Evolutionary conservation across 345 rosid genomes (phyloP), one percentile per base, ranked within the genome.

Genomic region (Eucalyptus curtisii): DNA sequence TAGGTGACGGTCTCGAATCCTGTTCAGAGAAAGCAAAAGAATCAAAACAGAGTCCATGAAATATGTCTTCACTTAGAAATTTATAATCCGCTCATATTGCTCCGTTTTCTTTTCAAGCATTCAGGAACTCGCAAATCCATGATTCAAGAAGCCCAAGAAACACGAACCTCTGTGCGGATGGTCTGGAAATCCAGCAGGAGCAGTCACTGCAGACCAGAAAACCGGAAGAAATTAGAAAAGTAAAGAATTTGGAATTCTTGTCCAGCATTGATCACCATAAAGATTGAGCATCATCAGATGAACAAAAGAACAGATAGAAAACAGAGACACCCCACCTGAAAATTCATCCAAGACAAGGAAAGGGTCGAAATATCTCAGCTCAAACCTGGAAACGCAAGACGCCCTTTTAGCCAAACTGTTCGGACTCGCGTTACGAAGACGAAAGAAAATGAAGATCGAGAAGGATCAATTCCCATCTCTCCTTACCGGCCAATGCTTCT

Each of bases 1-100:
- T 97, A 97, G 87, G 99, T 97, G 79, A 97, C 99, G 4, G 99
- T 97, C 91, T 97, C 99, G 90, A 97, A 97, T 55, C 99, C 99
- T 97, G 96, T 88, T 49, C 49, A 87, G 5, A 68, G 8, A 33
- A 80, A 71, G 87, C 82, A 71, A 48, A 53, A 76, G 31, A 25
- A 87, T 37, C 8, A 71, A 71, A 71, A 71, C 82, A 37, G 82
- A 71, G 82, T 10, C 22, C 27, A 6, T 3, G 82, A 0, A 24
- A 71, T 19, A 6, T 71, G 47, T 71, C 47, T 37, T 3, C 11
- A 10, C 19, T 71, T 16, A n/a, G n/a, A n/a, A n/a, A n/a, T n/a
- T n/a, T n/a, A 66, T 4, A 55, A 61, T 13, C 8, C 44, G 5
- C 24, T 22, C 45, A 19, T 33, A 33, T 9, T 33, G 81, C 81